Evolutionary conservation across 2,329 filamentous ascomycete genomes (phyloP), one percentile per base, ranked within the genome.

Genomic region (Colletotrichum spaethianum): DNA sequence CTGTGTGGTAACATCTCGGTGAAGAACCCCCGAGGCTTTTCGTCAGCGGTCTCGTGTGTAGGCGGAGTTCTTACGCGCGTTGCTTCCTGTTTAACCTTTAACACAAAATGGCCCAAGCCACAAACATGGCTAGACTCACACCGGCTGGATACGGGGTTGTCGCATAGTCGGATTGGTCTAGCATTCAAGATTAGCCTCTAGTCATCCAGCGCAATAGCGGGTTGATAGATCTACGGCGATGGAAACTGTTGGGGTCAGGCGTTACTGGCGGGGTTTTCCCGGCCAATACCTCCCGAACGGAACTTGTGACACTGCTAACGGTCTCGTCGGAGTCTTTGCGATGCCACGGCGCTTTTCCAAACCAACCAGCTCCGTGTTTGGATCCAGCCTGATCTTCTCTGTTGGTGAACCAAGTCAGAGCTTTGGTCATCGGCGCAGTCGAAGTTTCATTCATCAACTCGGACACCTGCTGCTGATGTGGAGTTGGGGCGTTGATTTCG

Each of bases 11-110:
- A 76, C 42, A 84, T 80, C 28, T 85, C 79, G 18, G 82, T 82
- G 74, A 87, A 87, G 75, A 87, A 85, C 4, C 80, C 81, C 6
- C 83, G 82, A 3, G 81, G 79, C 42, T 74, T 80, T 7, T 81
- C 80, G 56, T 81, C 82, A 18, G 78, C 77, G 11, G 80, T 81
- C 50, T 85, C 82, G 26, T 81, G 80, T 26, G 86, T 75, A 0
- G 85, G 85, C 1, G 86, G 86, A 3, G 86, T 88, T 61, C 81
- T 82, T 16, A 88, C 77, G 5, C 86, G 82, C n/a, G 78, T 82
- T 6, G 86, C 86, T 79, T 88, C 86, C 86, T 88, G 26, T 12
- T 11, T 20, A 9, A 62, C 8, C 11, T 52, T 78, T 31, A 78
- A 64, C n/a, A 33, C n/a, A 11, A 16, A 4, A 18, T 31, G 5